A percentile compares a stretch with the other conserved stretches of the same genome.
Evolutionary conservation across 495 filamentous ascomycete genomes (phyloP).

Genomic region (Neurospora sp.): DNA sequence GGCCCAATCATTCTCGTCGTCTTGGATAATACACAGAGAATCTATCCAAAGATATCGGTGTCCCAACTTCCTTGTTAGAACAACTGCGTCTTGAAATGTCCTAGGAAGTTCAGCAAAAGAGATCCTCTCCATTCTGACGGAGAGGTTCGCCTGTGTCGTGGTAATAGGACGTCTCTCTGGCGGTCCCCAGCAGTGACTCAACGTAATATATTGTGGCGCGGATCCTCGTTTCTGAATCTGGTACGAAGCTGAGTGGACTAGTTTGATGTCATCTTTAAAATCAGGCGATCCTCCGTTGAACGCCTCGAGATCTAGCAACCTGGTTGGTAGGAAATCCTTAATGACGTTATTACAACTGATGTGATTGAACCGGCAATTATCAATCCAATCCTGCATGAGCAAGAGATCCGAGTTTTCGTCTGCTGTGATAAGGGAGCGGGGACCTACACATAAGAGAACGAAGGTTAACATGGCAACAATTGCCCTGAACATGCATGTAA

Average conservation of each 20-base stretch:
- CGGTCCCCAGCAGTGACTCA: conserved; percentile 10
- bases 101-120: conserved; percentile 2
- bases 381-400: not conserved
- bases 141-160: fast-evolving
- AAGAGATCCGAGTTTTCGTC: not conserved
- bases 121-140: not conserved
- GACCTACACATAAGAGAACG: fast-evolving
- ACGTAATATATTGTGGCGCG: not conserved
- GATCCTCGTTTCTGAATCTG: fast-evolving
- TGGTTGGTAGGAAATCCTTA: not conserved
- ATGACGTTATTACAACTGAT: not conserved
- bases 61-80: not conserved
- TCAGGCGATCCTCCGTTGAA: not conserved
- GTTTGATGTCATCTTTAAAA: not conserved
- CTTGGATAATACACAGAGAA: conserved; percentile 27
- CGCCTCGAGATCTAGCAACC: not conserved
- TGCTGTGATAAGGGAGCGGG: not conserved
- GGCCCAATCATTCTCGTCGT: conserved; percentile 20
- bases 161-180: not conserved
- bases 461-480: not conserved
- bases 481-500: not conserved
- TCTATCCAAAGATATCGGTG: conserved; percentile 28
- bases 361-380: not conserved
- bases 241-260: not conserved
- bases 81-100: conserved; percentile 7